Evolutionary conservation across 2,329 filamentous ascomycete species (phyloP).

Genomic region (Xylariaceae sp.): DNA sequence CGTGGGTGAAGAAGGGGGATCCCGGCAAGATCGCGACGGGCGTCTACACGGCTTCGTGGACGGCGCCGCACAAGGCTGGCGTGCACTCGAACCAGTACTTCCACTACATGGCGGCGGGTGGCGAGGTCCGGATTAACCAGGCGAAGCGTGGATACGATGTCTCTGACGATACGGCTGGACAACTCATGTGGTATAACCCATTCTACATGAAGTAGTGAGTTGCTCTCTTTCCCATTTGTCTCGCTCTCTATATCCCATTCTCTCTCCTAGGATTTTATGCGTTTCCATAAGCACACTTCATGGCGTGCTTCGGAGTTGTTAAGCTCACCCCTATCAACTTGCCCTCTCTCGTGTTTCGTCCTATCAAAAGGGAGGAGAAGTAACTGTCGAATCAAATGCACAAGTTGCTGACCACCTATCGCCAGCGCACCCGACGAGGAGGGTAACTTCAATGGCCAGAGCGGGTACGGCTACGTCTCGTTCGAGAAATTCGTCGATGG

Average conservation of each 20-base stretch:
- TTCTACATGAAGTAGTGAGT: slow-evolving; percentile 81
- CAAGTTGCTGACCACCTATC: neutral
- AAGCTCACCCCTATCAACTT: neutral
- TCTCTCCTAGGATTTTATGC: too few relatives aligned
- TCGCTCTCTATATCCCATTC: neutral
- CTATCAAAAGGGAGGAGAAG: neutral
- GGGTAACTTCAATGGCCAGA: slow-evolving; percentile 88
- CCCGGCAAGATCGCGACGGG: slow-evolving; percentile 69
- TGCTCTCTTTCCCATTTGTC: neutral
- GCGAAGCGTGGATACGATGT: slow-evolving; percentile 93
- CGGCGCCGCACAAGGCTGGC: slow-evolving; percentile 82
- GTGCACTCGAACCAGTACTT: slow-evolving; percentile 98
- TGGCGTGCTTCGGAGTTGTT: neutral
- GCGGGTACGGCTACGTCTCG: slow-evolving; percentile 86
- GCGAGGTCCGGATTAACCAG: slow-evolving; percentile 86
- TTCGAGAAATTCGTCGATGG: slow-evolving; percentile 96
- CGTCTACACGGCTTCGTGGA: slow-evolving; percentile 93
- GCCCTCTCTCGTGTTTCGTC: neutral
- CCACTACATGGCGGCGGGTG: slow-evolving; percentile 80
- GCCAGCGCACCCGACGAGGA: slow-evolving; percentile 74
- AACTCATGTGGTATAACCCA: slow-evolving; percentile 84
- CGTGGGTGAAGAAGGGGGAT: slow-evolving; percentile 73
- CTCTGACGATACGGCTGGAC: slow-evolving; percentile 67
- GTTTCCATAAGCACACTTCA: too few relatives aligned
- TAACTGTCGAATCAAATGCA: neutral